These are phyloP conservation scores for Metarhizium rileyi DNA, from an alignment of 2,329 filamentous ascomycete species.

Conservation along the genomic window DNA sequence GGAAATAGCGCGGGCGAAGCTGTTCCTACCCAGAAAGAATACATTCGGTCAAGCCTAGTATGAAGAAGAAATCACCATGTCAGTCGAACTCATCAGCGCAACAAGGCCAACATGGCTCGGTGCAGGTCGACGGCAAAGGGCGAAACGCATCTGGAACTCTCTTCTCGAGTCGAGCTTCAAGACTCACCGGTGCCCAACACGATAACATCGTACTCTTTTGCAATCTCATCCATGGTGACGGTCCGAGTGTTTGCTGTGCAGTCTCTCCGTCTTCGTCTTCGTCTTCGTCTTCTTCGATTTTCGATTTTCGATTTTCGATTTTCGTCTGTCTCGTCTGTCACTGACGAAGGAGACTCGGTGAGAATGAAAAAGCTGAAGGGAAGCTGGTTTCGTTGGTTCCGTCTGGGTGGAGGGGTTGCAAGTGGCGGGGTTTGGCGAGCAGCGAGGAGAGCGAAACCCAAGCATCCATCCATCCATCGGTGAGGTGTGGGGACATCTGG, in stretches of 20 bases:
- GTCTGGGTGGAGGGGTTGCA: conserved; percentile 15
- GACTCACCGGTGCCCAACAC: conserved; percentile 90
- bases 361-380: conserved; percentile 6
- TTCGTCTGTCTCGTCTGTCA: too few relatives aligned
- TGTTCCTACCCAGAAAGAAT: conserved; percentile 81
- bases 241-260: background rate
- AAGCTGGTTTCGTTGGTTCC: conserved; percentile 2
- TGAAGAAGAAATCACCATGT: conserved; percentile 10
- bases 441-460: conserved; percentile 6
- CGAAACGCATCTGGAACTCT: background rate
- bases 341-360: background rate
- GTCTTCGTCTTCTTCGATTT: too few relatives aligned
- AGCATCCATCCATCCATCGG: too few relatives aligned
- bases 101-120: background rate
- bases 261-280: background rate
- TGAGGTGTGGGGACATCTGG: conserved; percentile 20
- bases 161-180: background rate
- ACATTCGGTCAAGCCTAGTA: conserved; percentile 87
- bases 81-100: conserved; percentile 8
- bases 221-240: conserved; percentile 85
- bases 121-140: background rate
- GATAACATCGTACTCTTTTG: conserved; percentile 96
- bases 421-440: conserved; percentile 18
- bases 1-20: background rate
- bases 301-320: too few relatives aligned